Evolutionary conservation across 306 rosid species (phyloP).

Genomic region (Argentina anserina): DNA sequence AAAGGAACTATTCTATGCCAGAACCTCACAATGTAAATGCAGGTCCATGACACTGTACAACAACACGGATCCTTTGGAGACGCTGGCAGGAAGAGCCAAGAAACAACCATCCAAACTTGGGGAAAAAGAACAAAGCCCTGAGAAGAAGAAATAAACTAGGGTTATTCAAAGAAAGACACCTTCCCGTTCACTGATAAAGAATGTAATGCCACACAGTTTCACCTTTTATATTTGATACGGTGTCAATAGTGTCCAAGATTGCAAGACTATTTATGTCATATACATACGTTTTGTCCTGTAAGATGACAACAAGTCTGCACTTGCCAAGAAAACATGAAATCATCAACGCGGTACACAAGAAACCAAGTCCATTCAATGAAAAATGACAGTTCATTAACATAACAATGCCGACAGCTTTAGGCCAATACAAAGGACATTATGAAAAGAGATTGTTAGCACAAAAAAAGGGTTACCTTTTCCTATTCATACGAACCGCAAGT

Average conservation of each 20-base stretch:
- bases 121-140: constrained; percentile 90
- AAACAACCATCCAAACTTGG: constrained; percentile 78
- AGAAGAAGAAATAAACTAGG: background rate
- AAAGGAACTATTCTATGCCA: constrained; percentile 11
- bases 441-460: background rate
- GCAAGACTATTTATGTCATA: constrained; percentile 73
- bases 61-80: constrained; percentile 71
- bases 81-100: constrained; percentile 92
- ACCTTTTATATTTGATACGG: constrained; percentile 84
- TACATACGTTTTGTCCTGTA: constrained; percentile 81
- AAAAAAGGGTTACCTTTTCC: constrained; percentile 46
- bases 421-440: no score
- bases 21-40: constrained; percentile 90
- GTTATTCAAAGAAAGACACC: constrained; percentile 1
- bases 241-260: constrained; percentile 83
- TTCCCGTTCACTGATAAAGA: constrained; percentile 19
- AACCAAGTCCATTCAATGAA: constrained; percentile 8
- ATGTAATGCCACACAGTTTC: constrained; percentile 30
- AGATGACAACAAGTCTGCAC: constrained; percentile 85
- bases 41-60: constrained; percentile 84
- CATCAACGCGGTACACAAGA: constrained; percentile 22
- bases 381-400: background rate
- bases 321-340: constrained; percentile 20
- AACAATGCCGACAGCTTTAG: background rate
- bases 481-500: constrained; percentile 86